These are phyloP conservation scores for Saccharum hybrid DNA, from an alignment of 202 grass and related monocot genomes.

Conservation along the genomic window DNA sequence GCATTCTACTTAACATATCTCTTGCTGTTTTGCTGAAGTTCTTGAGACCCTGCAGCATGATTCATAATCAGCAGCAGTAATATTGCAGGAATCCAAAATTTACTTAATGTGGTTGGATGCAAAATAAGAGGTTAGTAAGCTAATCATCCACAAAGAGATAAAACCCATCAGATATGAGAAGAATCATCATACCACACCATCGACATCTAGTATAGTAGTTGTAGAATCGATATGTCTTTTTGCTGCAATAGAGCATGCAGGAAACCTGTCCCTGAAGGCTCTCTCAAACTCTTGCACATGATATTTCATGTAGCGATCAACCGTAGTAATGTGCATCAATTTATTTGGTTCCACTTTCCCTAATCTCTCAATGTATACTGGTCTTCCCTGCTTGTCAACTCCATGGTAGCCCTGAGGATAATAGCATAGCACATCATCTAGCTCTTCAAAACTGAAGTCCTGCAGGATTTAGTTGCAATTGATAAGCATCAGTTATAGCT, in stretches of 20 bases:
- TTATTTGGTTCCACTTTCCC: slow-evolving; percentile 92
- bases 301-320: slow-evolving; percentile 96
- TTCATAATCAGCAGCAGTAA: neutral
- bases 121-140: slow-evolving; percentile 10
- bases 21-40: slow-evolving; percentile 98
- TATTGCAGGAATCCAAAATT: neutral
- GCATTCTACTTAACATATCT: slow-evolving; percentile 89
- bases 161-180: slow-evolving; percentile 31
- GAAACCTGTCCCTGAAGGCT: slow-evolving; percentile 76
- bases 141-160: slow-evolving; percentile 26
- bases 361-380: slow-evolving; percentile 87
- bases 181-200: slow-evolving; percentile 85
- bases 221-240: slow-evolving; percentile 90
- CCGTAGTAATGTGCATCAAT: slow-evolving; percentile 82
- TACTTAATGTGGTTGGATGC: slow-evolving; percentile 2
- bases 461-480: slow-evolving; percentile 40
- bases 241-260: slow-evolving; percentile 80
- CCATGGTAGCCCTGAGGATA: slow-evolving; percentile 98
- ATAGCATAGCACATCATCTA: slow-evolving; percentile 75
- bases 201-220: slow-evolving; percentile 91
- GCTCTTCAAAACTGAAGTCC: slow-evolving; percentile 92
- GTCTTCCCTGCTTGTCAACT: slow-evolving; percentile 92
- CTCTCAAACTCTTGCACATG: slow-evolving; percentile 98
- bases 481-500: neutral
- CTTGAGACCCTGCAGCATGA: slow-evolving; percentile 78